Percentiles rank a stretch among this genome's conserved stretches.
phyloP scores from a whole-genome alignment of 2,329 filamentous ascomycete species.

The Ophiostoma sp. region DNA sequence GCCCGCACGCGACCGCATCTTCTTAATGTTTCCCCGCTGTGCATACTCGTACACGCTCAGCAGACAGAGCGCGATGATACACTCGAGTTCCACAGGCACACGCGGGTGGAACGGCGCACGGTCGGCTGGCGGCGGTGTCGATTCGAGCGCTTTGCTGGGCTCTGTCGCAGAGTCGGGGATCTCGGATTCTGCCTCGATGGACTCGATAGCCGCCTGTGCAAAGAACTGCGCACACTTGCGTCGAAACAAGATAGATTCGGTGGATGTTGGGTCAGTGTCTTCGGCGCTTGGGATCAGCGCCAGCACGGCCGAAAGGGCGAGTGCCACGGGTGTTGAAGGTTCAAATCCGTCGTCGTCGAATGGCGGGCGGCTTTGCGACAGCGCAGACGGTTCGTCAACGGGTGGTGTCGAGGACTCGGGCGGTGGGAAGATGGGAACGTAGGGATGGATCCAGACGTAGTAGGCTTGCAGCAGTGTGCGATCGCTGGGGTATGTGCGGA shows the following conservation, averaged over 20 bases:
- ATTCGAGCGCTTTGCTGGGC: constrained; percentile 42
- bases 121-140: constrained; percentile 26
- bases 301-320: constrained; percentile 46
- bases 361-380: constrained; percentile 37
- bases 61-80: constrained; percentile 44
- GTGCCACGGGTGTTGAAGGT: constrained; percentile 41
- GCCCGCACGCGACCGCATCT: constrained; percentile 46
- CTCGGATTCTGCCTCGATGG: constrained; percentile 46
- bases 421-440: constrained; percentile 46
- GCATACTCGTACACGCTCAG: constrained; percentile 50
- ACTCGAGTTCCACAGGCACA: constrained; percentile 44
- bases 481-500: constrained; percentile 41
- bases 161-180: constrained; percentile 42
- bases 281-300: constrained; percentile 44
- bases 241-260: constrained; percentile 41
- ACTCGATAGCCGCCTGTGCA: constrained; percentile 44
- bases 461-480: constrained; percentile 46
- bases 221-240: constrained; percentile 46
- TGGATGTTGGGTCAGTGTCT: constrained; percentile 35
- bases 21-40: constrained; percentile 48
- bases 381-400: constrained; percentile 34
- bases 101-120: constrained; percentile 42
- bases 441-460: constrained; percentile 49
- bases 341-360: constrained; percentile 35
- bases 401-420: constrained; percentile 33